These are phyloP conservation scores for Haplographium delicatum DNA, from an alignment of 495 filamentous ascomycete genomes.

Conservation along the genomic window DNA sequence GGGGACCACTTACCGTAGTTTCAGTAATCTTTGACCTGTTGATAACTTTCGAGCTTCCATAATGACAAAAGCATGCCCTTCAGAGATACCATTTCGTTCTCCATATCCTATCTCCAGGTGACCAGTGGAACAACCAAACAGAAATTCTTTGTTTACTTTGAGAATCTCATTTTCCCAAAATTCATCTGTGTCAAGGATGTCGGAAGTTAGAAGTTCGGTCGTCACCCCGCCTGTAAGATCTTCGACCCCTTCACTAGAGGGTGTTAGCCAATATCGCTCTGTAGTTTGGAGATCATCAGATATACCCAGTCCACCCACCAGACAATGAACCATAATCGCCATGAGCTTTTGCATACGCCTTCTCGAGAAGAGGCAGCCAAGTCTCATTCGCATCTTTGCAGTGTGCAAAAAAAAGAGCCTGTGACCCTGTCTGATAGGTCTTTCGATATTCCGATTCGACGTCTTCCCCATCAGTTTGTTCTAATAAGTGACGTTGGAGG, in stretches of 20 bases:
- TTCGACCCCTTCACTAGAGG: constrained; percentile 74
- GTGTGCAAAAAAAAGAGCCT: constrained; percentile 80
- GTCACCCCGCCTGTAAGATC: constrained; percentile 92
- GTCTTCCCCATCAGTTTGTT: constrained; percentile 52
- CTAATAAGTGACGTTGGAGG: constrained; percentile 27
- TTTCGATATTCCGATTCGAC: constrained; percentile 72
- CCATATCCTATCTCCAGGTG: constrained; percentile 30
- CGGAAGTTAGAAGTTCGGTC: constrained; percentile 68
- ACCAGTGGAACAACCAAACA: constrained; percentile 79
- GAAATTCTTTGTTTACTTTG: constrained; percentile 79
- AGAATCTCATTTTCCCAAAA: constrained; percentile 87
- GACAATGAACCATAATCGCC: constrained; percentile 36
- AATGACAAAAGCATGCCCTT: constrained; percentile 86
- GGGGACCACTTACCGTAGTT: constrained; percentile 37
- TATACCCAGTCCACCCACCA: constrained; percentile 23
- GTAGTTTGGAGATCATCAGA: too few species aligned
- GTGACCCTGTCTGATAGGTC: constrained; percentile 65
- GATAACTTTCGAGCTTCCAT: constrained; percentile 72
- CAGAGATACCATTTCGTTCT: constrained; percentile 66
- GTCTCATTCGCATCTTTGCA: constrained; percentile 85
- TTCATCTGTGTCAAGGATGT: constrained; percentile 79
- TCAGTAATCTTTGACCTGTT: constrained; percentile 51
- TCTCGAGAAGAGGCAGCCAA: constrained; percentile 90
- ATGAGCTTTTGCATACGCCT: constrained; percentile 95
- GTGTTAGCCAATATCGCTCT: background rate